A percentile compares a stretch with the other conserved stretches of the same genome.
These are phyloP conservation scores for Leccinum uliginosum DNA, from an alignment of 768 basidiomycete genomes.

Conservation along the genomic window DNA sequence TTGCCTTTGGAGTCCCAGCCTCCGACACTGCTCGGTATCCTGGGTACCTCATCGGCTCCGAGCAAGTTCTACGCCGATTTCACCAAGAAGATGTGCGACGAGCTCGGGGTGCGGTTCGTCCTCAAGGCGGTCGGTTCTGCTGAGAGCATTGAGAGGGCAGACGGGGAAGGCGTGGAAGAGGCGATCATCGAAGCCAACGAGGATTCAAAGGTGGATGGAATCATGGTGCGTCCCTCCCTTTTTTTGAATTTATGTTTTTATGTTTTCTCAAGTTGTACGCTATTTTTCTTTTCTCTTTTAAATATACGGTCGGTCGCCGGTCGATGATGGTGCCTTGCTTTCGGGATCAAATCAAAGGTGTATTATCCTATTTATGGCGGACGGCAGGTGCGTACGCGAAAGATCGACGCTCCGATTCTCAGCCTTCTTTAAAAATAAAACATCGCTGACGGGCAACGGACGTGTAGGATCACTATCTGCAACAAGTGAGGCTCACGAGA, in stretches of 20 bases:
- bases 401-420: neutral
- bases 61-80: constrained; percentile 86
- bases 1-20: neutral
- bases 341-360: constrained; percentile 44
- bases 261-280: neutral
- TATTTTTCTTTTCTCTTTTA: neutral
- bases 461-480: constrained; percentile 87
- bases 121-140: constrained; percentile 57
- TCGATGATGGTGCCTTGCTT: neutral
- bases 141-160: constrained; percentile 40
- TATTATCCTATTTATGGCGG: constrained; percentile 96
- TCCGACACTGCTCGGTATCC: constrained; percentile 86
- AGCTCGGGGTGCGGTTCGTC: constrained; percentile 83
- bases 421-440: neutral
- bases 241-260: neutral
- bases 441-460: constrained; percentile 3
- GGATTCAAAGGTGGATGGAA: constrained; percentile 79
- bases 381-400: constrained; percentile 61
- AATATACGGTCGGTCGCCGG: neutral
- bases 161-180: constrained; percentile 91
- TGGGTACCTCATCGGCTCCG: constrained; percentile 78
- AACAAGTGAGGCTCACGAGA: constrained; percentile 55
- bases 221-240: constrained; percentile 68
- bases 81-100: constrained; percentile 86
- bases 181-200: constrained; percentile 95